Evolutionary conservation across 352 stramenopile species (phyloP), one percentile per base, ranked within the genome.

Genomic region (Thalassiosira exigua): DNA sequence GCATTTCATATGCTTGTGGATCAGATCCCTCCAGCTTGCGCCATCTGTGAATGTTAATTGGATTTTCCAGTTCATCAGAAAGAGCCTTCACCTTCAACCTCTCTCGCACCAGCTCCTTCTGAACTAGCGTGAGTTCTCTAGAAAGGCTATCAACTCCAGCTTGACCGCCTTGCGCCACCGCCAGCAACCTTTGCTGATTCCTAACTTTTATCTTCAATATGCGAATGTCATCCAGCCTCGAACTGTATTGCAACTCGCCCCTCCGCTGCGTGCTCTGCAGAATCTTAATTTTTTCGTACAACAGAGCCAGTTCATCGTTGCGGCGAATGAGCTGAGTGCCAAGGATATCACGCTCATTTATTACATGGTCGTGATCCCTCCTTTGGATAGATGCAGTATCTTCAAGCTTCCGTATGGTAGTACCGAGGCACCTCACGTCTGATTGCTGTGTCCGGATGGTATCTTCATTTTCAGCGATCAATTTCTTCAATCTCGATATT

Each of bases 211-310:
- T 85, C 81, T 98, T 98, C 21, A 98, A 82, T 41, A 98, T 90
- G 36, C 95, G 92, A 50, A 98, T 97, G 72, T 98, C 95, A 50
- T 98, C 92, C 69, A 98, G 73, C 14, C 95, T 90, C 72, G 64
- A 26, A 51, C 58, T 79, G 84, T 98, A 98, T 82, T 97, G 94
- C 26, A 92, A 89, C 83, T 98, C 96, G 32, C 96, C 95, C 62
- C 97, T 97, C 44, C 86, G 91, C 27, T 98, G 88, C 19, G 95
- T 98, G 29, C 88, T 97, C 73, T 98, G 94, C 79, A 98, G 95
- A 41, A 99, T 97, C 85, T 98, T 98, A 52, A 98, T 94, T 81
- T 98, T 98, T 82, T 99, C 96, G 79, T 98, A 98, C 17, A 99
- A 79, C 36, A 98, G 85, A n/a, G 95, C 95, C 2, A 99, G 85